A percentile compares a stretch with the other conserved stretches of the same genome.
Conservation (phyloP, 331 rosid species). For the Stylosanthes scabra region DNA sequence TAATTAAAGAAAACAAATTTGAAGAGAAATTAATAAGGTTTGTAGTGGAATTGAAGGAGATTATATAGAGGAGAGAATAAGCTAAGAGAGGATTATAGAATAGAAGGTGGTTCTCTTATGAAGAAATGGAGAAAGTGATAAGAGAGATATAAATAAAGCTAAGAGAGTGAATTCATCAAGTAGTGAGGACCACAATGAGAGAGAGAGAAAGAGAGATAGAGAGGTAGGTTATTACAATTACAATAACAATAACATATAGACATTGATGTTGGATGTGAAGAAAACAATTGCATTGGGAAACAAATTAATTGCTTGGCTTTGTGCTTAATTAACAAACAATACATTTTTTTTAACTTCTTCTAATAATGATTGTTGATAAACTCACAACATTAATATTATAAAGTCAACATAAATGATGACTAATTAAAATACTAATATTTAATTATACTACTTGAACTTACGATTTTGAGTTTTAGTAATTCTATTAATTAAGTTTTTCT, state of each 20-base stretch:
- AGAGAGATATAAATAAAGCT: constrained; percentile 61
- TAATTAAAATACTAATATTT: too few relatives aligned
- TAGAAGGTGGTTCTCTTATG: constrained; percentile 27
- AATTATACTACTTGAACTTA: too few relatives aligned
- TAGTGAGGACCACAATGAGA: constrained; percentile 42
- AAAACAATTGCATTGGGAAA: constrained; percentile 79
- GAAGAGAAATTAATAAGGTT: constrained; percentile 25
- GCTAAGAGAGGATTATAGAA: background rate
- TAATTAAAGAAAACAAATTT: constrained; percentile 17
- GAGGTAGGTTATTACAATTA: constrained; percentile 35
- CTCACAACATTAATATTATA: too few relatives aligned
- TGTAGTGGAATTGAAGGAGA: constrained; percentile 18
- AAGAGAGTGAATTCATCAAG: constrained; percentile 37
- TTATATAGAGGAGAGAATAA: background rate
- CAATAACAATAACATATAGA: constrained; percentile 46
- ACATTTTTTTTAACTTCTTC: too few relatives aligned
- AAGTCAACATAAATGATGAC: too few relatives aligned
- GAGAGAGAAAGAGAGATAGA: constrained; percentile 24
- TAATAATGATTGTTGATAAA: too few relatives aligned
- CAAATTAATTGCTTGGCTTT: constrained; percentile 59
- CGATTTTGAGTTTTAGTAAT: too few relatives aligned
- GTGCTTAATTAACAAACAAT: constrained; percentile 28
- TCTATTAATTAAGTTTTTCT: too few relatives aligned
- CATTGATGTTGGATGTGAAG: constrained; percentile 74
- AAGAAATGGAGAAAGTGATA: constrained; percentile 61